A percentile compares a stretch with the other conserved stretches of the same genome.
These are phyloP conservation scores for Backusella macrospora DNA, from an alignment of 192 early-diverging fungal species.

Conservation along the genomic window DNA sequence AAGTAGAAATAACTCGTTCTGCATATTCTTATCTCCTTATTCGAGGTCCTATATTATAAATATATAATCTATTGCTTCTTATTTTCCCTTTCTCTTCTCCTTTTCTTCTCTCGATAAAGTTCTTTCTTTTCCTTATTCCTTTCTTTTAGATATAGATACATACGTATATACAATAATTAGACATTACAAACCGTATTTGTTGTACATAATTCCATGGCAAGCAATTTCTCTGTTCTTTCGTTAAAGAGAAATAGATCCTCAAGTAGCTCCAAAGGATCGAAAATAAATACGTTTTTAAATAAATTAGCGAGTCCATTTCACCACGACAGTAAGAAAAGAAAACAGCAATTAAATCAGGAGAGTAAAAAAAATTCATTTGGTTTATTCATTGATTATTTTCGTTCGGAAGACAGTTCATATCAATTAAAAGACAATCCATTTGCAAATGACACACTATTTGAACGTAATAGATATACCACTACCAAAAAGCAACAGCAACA, in stretches of 20 bases:
- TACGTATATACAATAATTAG: constrained; percentile 8
- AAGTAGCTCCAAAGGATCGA: constrained; percentile 6
- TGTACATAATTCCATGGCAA: constrained; percentile 21
- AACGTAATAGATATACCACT: constrained; percentile 18
- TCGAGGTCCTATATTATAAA: background rate
- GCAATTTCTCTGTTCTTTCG: constrained; percentile 14
- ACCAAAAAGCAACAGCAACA: background rate
- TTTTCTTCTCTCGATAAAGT: background rate
- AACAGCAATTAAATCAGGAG: constrained; percentile 11
- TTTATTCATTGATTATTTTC: constrained; percentile 23
- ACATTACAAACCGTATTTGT: background rate
- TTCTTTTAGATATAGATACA: constrained; percentile 10
- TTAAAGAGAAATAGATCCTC: constrained; percentile 24
- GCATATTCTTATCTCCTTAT: constrained; percentile 22
- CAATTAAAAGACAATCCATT: background rate
- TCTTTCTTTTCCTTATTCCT: background rate
- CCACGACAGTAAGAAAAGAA: constrained; percentile 11
- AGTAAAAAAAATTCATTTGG: constrained; percentile 7
- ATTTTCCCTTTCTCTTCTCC: background rate
- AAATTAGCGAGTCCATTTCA: constrained; percentile 21
- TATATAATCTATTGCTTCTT: constrained; percentile 2
- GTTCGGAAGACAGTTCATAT: background rate
- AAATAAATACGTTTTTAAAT: constrained; percentile 3
- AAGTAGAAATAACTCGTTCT: constrained; percentile 10
- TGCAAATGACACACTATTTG: constrained; percentile 10